Base-by-base conservation (phyloP, 2,329 filamentous ascomycete genomes). In the Niveomyces coronatus region DNA sequence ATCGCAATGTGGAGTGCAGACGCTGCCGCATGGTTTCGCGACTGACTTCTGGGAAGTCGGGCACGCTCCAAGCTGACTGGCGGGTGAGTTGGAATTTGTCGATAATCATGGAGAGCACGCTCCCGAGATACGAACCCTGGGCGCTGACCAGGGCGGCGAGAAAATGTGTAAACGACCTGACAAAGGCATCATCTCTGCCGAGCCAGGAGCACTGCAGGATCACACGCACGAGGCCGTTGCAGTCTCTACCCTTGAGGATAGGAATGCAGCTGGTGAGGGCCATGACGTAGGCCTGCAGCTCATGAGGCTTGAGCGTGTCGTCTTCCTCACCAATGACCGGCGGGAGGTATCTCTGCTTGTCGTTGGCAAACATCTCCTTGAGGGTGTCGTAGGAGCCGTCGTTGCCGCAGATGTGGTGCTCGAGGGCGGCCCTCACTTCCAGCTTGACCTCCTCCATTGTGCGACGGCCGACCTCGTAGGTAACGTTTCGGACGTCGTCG, bases 61-160 rank as follows among this genome's bases (percentile, higher is more conserved):
- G 57, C 1, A 71, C 65, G 24, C 49, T 55, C 63, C 66, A 73
- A 17, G 65, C 54, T 2, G 65, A 63, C 14, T 63, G 50, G 35
- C 62, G 60, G 24, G 61, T 64, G 35, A 65, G 73, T 41, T 74
- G 70, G 52, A 98, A 85, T 55, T 86, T 81, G 43, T 78, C 74
- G 39, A 94, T 79, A 43, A 96, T 71, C 76, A 86, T 89, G 41
- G 76, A 71, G 41, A 95, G 70, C 27, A 94, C 79, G 15, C 76
- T 68, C 16, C 70, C 71, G 23, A 93, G 73, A 58, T 85, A 93
- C 11, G 76, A 79, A 31, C 84, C 81, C 52, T 95, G 85, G 1
- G 87, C 82, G 43, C 85, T 93, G 37, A 87, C 77, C 31, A 98
- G 64, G 26, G 79, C 76, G 14, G 75, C 74, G 17, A 85, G 61